These are phyloP conservation scores for Malassezia japonica DNA, from an alignment of 1,284 basidiomycete genomes.

Conservation along the genomic window DNA sequence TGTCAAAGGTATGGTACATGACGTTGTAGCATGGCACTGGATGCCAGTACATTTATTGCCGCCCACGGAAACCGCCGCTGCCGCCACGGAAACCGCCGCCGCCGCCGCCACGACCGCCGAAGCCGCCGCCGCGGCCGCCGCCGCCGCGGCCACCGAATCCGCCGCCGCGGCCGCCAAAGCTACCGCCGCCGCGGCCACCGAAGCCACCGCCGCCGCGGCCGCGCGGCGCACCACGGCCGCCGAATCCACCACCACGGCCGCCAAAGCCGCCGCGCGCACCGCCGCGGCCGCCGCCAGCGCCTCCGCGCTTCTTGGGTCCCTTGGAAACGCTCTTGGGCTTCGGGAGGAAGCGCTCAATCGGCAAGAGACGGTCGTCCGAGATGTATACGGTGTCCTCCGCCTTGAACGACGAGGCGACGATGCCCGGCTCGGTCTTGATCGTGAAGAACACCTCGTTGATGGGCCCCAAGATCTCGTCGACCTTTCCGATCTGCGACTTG, in stretches of 20 bases:
- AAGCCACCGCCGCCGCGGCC: slow-evolving; percentile 1
- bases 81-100: slow-evolving; percentile 1
- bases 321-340: slow-evolving; percentile 65
- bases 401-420: slow-evolving; percentile 91
- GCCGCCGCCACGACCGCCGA: not conserved
- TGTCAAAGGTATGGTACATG: slow-evolving; percentile 9
- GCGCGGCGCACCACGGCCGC: slow-evolving; percentile 8
- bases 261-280: slow-evolving; percentile 27
- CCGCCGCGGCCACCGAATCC: slow-evolving; percentile 21
- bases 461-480: slow-evolving; percentile 91
- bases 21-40: not conserved
- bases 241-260: slow-evolving; percentile 29
- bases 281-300: slow-evolving; percentile 43
- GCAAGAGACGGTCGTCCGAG: slow-evolving; percentile 85
- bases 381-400: slow-evolving; percentile 98
- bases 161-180: slow-evolving; percentile 17
- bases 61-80: slow-evolving; percentile 5
- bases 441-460: slow-evolving; percentile 99
- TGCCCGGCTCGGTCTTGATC: slow-evolving; percentile 91
- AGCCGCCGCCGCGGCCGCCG: slow-evolving; percentile 1
- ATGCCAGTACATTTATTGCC: not conserved
- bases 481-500: slow-evolving; percentile 88
- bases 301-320: slow-evolving; percentile 27
- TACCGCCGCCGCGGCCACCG: not conserved
- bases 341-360: slow-evolving; percentile 91